Evolutionary conservation across 257 asterid genomes (phyloP), one percentile per base, ranked within the genome.

Genomic region (Solanum rostratum): DNA sequence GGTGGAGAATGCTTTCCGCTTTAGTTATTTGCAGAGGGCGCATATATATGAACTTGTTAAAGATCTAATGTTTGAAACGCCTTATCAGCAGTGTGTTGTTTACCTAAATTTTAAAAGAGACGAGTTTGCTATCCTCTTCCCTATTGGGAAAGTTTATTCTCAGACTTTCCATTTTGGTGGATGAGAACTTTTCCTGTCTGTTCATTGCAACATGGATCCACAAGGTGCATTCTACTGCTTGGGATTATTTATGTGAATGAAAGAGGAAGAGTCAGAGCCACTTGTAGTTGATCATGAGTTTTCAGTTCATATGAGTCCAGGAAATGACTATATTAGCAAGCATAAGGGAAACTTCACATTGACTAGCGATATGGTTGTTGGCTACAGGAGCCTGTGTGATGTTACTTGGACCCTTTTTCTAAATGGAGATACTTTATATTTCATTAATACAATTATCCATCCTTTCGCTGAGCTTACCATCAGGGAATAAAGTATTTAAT

Each of bases 141-240:
- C 98, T 4, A 20, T 92, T 1, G 97, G 97, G 1, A 89, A 95
- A 39, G 84, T 94, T 52, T 92, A 91, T 88, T 94, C 97, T 0
- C 97, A 92, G 88, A 97, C 95, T 7, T 95, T 95, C 82, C 96
- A 92, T 87, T 81, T 96, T 82, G 98, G 97, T 1, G 97, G 97
- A 66, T 96, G 91, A 76, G 97, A 96, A 0, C 92, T 96, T 84
- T 94, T 91, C 89, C 70, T 96, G 85, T 91, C 97, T 1, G 97
- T 95, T 16, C 96, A 92, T 37, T 96, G 99, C 91, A 93, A 92
- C 79, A 83, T 91, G 95, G 98, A 94, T 54, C 97, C 91, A 86
- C 92, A 86, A 50, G 86, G 90, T 74, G n/a, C 88, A 22, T 84
- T 84, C 78, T 93, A 91, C 54, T 92, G 97, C 81, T 93, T 96